A percentile compares a stretch with the other conserved stretches of the same genome.
These are phyloP conservation scores for Neofusicoccum kwambonambiense DNA, from an alignment of 2,329 filamentous ascomycete genomes.

Conservation along the genomic window DNA sequence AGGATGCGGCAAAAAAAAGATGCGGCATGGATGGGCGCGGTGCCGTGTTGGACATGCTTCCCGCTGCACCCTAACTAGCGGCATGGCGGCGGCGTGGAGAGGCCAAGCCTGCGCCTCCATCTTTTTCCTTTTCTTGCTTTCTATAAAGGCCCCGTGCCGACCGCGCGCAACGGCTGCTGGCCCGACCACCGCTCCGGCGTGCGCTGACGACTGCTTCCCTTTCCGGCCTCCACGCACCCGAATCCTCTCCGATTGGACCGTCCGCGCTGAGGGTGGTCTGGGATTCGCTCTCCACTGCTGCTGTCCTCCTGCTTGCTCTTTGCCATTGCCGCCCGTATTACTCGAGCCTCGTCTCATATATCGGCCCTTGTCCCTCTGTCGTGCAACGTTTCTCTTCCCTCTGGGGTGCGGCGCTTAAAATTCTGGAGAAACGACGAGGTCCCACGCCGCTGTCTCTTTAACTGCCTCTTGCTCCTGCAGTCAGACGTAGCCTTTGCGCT, in stretches of 20 bases:
- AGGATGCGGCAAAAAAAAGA: not conserved
- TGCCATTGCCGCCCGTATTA: conserved; percentile 13
- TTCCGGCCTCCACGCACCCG: not conserved
- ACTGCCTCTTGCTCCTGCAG: not conserved
- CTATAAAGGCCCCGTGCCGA: not conserved
- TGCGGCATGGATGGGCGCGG: not conserved
- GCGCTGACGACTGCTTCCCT: not conserved
- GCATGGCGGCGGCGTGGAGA: not conserved
- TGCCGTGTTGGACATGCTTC: conserved; percentile 3
- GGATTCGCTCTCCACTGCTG: not conserved
- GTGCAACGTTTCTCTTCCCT: not conserved
- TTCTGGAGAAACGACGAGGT: not conserved
- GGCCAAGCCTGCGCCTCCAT: not conserved
- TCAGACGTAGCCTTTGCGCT: not conserved
- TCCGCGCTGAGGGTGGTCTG: not conserved
- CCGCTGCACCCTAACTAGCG: not conserved
- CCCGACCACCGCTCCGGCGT: not conserved
- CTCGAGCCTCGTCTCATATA: conserved; percentile 13
- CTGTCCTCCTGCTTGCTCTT: not conserved
- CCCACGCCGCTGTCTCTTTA: not conserved
- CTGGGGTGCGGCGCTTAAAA: conserved; percentile 1
- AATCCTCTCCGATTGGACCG: not conserved
- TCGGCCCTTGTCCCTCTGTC: not conserved
- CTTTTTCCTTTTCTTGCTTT: not conserved
- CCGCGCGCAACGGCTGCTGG: not conserved